phyloP scores from a whole-genome alignment of 1,284 basidiomycete species.

The Cutaneotrichosporon sp. region DNA sequence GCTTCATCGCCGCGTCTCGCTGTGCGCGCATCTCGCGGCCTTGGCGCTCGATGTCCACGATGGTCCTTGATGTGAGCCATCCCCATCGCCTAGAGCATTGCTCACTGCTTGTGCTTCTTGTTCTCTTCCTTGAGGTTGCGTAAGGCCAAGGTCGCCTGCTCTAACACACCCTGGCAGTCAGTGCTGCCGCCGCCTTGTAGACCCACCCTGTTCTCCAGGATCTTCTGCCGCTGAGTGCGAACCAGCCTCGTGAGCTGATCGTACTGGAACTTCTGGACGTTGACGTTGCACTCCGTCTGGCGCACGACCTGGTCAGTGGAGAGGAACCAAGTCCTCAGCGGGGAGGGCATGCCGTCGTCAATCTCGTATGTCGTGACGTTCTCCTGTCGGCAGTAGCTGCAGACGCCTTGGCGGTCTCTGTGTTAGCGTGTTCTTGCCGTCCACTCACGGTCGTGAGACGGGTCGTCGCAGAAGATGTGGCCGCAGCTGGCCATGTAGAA shows the following conservation, averaged over 20 bases:
- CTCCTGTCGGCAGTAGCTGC: conserved; percentile 23
- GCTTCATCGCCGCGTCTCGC: background rate
- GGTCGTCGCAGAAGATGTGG: conserved; percentile 41
- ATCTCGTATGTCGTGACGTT: conserved; percentile 18
- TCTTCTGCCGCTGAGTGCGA: conserved; percentile 1
- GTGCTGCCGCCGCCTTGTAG: too few relatives aligned
- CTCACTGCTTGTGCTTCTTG: background rate
- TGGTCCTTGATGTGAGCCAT: conserved; percentile 4
- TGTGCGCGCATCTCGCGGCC: conserved; percentile 8
- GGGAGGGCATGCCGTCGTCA: conserved; percentile 11
- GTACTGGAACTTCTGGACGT: conserved; percentile 16
- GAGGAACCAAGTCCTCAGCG: conserved; percentile 7
- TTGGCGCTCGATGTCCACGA: conserved; percentile 8
- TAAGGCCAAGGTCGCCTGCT: background rate
- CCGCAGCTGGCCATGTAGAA: conserved; percentile 49
- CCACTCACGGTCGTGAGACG: conserved; percentile 33
- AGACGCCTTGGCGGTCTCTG: conserved; percentile 25
- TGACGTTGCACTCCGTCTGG: background rate
- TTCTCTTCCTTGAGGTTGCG: background rate
- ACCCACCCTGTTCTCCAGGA: conserved; percentile 14
- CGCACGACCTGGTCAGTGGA: background rate
- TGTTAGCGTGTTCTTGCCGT: background rate
- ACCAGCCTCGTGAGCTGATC: conserved; percentile 11
- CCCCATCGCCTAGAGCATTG: background rate
- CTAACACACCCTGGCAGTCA: background rate